A percentile compares a stretch with the other conserved stretches of the same genome.
Conservation (phyloP, 495 filamentous ascomycete genomes). For the Podospora appendiculata region DNA sequence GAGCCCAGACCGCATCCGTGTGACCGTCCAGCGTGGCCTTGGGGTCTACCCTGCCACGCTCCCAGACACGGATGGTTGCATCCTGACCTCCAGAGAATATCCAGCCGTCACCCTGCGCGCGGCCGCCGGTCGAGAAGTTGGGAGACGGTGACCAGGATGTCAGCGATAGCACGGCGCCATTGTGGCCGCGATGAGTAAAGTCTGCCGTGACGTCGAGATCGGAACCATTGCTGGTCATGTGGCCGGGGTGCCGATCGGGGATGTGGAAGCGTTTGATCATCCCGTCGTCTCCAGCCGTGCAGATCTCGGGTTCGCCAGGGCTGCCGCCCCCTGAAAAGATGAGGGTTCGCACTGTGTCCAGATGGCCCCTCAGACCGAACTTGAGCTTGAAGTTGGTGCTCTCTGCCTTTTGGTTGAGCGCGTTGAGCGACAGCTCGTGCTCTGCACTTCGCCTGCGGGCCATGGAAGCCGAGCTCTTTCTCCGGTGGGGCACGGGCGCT, state of each 20-base stretch:
- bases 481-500: conserved; percentile 61
- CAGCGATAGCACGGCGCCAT: conserved; percentile 78
- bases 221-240: conserved; percentile 40
- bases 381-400: conserved; percentile 77
- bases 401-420: conserved; percentile 45
- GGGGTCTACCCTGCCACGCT: conserved; percentile 84
- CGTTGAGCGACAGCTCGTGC: conserved; percentile 43
- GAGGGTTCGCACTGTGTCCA: conserved; percentile 86
- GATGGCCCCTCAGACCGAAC: conserved; percentile 84
- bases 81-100: conserved; percentile 97
- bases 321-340: conserved; percentile 95
- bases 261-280: conserved; percentile 96
- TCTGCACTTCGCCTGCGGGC: conserved; percentile 48
- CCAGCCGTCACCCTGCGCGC: conserved; percentile 85
- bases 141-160: conserved; percentile 78
- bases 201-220: conserved; percentile 88
- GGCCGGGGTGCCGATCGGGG: conserved; percentile 54
- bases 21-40: conserved; percentile 94
- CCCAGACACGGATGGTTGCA: conserved; percentile 88
- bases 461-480: conserved; percentile 69
- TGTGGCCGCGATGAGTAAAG: conserved; percentile 91
- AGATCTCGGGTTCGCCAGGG: conserved; percentile 91
- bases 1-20: conserved; percentile 90
- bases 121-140: conserved; percentile 80
- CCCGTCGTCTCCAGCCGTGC: conserved; percentile 92